Conservation (phyloP, 2,329 filamentous ascomycete genomes). For the Myriosclerotinia curreyana region DNA sequence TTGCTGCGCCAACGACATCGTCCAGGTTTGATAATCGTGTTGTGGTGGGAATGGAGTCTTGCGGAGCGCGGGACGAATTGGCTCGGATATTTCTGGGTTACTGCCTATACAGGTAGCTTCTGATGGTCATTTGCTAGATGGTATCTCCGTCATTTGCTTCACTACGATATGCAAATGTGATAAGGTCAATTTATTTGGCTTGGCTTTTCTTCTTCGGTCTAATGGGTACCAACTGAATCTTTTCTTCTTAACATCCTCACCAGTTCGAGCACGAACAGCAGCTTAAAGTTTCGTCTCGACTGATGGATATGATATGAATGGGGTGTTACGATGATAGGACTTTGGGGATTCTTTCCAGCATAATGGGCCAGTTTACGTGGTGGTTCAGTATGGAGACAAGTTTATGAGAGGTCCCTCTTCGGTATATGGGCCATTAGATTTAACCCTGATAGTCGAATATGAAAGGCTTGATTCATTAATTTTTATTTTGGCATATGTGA, state of each 20-base stretch:
- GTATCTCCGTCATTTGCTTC: neutral
- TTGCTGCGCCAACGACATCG: neutral
- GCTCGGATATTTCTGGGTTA: neutral
- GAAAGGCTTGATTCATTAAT: neutral
- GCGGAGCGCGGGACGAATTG: neutral
- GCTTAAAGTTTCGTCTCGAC: neutral
- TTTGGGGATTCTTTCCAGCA: neutral
- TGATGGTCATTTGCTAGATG: neutral
- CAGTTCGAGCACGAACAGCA: neutral
- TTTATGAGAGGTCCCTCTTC: neutral
- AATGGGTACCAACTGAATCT: neutral
- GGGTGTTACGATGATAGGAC: neutral
- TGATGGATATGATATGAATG: no score
- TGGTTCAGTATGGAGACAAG: neutral
- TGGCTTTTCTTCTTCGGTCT: neutral
- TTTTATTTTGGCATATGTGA: neutral
- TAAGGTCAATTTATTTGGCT: neutral
- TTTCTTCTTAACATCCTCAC: neutral
- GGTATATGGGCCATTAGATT: neutral
- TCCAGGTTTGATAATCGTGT: neutral
- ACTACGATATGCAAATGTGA: neutral
- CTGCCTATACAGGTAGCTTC: constrained; percentile 1
- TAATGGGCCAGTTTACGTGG: neutral
- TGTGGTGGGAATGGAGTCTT: neutral
- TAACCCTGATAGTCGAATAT: neutral